phyloP scores from a whole-genome alignment of 1,139 yeast species.

The Meyerozyma smithsonii region DNA sequence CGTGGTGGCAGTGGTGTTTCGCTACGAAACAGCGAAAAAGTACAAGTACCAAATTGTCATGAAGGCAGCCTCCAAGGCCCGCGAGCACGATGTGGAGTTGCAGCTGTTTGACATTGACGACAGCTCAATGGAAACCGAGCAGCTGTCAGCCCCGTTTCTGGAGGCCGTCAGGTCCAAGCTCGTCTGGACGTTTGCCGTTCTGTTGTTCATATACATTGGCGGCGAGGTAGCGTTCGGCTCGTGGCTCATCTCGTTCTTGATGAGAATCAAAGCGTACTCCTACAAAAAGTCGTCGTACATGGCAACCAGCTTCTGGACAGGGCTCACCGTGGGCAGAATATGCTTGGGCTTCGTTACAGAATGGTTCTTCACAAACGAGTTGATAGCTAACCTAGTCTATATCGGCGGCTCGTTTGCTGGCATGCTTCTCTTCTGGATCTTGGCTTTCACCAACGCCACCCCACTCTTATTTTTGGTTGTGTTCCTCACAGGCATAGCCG shows the following conservation, averaged over 20 bases:
- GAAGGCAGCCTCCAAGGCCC: slow-evolving; percentile 11
- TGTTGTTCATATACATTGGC: slow-evolving; percentile 60
- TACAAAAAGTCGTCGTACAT: slow-evolving; percentile 51
- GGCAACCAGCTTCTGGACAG: slow-evolving; percentile 63
- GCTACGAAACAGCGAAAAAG: slow-evolving; percentile 52
- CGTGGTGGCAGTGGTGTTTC: slow-evolving; percentile 28
- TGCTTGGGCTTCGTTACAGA: slow-evolving; percentile 59
- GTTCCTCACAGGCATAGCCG: slow-evolving; percentile 57
- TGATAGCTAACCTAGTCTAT: slow-evolving; percentile 43
- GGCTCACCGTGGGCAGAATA: slow-evolving; percentile 59
- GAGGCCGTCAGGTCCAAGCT: slow-evolving; percentile 38
- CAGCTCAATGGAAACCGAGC: slow-evolving; percentile 8
- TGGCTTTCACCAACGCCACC: slow-evolving; percentile 16
- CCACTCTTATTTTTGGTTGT: slow-evolving; percentile 33
- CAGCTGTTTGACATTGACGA: slow-evolving; percentile 5
- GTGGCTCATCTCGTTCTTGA: slow-evolving; percentile 58
- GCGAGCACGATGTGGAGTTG: slow-evolving; percentile 9
- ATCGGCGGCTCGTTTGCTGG: slow-evolving; percentile 28
- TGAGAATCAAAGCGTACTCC: slow-evolving; percentile 42
- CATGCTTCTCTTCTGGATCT: slow-evolving; percentile 26
- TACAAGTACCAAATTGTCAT: slow-evolving; percentile 32
- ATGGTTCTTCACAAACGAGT: slow-evolving; percentile 38
- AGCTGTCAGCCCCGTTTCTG: slow-evolving; percentile 17
- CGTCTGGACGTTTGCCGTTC: slow-evolving; percentile 44
- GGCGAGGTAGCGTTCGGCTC: slow-evolving; percentile 67